Conservation (phyloP, 176 grass and related monocot species). For the Aegilops tauschii region DNA sequence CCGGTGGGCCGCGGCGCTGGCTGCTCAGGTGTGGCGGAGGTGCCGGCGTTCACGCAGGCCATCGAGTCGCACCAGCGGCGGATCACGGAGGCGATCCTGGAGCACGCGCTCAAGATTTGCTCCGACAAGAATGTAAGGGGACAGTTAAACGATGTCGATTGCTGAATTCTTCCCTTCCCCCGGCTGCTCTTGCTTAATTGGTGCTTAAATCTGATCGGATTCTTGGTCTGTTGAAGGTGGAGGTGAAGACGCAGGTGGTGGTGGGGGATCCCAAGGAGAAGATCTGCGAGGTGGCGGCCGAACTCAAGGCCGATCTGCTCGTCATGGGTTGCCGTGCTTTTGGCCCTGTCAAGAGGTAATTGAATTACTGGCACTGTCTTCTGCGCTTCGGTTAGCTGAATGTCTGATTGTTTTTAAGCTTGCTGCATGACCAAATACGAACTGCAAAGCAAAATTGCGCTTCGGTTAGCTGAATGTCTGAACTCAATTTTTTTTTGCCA, state of each 20-base stretch:
- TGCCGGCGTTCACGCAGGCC: conserved; percentile 87
- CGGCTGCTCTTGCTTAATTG: background rate
- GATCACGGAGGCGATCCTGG: conserved; percentile 86
- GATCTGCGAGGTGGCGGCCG: conserved; percentile 66
- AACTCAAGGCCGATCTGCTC: conserved; percentile 74
- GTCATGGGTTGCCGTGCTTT: conserved; percentile 90
- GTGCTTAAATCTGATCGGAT: background rate
- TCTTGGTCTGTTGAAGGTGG: conserved; percentile 45
- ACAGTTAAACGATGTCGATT: background rate
- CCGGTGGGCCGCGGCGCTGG: background rate
- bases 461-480: background rate
- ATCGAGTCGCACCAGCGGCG: conserved; percentile 85
- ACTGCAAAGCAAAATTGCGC: background rate
- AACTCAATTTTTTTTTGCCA: background rate
- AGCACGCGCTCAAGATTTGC: conserved; percentile 85
- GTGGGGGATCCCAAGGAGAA: conserved; percentile 92
- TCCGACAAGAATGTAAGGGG: conserved; percentile 62
- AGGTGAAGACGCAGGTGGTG: conserved; percentile 84
- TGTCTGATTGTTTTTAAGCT: background rate
- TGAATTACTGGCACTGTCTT: background rate
- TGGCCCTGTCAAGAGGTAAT: conserved; percentile 77
- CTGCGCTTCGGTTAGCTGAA: background rate
- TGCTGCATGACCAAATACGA: background rate
- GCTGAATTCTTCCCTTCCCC: background rate
- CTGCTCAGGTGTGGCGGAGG: conserved; percentile 61